Conservation (phyloP, 495 filamentous ascomycete species). For the Xylaria venustula region DNA sequence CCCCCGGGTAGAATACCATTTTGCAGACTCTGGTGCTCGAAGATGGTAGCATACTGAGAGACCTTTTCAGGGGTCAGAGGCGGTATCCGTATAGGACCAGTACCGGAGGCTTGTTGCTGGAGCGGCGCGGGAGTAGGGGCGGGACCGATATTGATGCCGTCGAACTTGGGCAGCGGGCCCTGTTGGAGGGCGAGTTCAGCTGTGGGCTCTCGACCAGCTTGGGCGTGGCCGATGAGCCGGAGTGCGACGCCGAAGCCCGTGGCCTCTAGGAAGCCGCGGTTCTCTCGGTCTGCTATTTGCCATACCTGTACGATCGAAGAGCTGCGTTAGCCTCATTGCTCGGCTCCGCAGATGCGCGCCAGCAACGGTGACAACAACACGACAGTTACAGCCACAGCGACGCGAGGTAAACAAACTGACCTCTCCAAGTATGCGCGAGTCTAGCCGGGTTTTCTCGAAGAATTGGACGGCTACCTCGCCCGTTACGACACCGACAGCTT, state of each 20-base stretch:
- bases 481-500: constrained; percentile 88
- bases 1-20: constrained; percentile 86
- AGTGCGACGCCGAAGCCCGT: constrained; percentile 88
- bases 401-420: constrained; percentile 43
- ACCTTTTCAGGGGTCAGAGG: constrained; percentile 87
- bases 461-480: constrained; percentile 96
- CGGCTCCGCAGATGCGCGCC: not conserved
- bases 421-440: constrained; percentile 83
- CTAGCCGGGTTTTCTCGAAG: constrained; percentile 91
- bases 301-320: constrained; percentile 67
- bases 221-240: constrained; percentile 92
- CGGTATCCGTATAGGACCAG: constrained; percentile 79
- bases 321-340: constrained; percentile 15
- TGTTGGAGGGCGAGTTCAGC: constrained; percentile 70
- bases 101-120: constrained; percentile 64
- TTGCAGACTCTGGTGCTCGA: constrained; percentile 79
- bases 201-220: constrained; percentile 76
- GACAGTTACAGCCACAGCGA: not conserved
- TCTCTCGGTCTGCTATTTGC: constrained; percentile 97
- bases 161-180: constrained; percentile 89
- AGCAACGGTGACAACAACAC: too few relatives aligned
- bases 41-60: constrained; percentile 77
- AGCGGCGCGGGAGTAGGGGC: constrained; percentile 50
- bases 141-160: constrained; percentile 59
- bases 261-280: constrained; percentile 87